Evolutionary conservation across 345 rosid genomes (phyloP), one percentile per base, ranked within the genome.

Genomic region (Ceriops decandra): DNA sequence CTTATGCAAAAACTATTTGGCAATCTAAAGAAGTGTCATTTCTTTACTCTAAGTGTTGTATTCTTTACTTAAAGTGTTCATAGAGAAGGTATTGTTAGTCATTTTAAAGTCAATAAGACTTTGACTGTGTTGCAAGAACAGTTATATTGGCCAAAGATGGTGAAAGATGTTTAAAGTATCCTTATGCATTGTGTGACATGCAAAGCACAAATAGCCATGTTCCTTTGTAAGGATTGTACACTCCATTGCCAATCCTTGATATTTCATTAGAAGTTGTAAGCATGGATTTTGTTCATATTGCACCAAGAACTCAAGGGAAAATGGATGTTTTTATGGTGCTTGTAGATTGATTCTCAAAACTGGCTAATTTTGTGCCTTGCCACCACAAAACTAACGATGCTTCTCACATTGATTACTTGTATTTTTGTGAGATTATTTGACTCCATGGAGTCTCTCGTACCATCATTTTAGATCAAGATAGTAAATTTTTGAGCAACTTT

Each of bases 291-390:
- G 54, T 64, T 20, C 0, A 42, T 26, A 5, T 56, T n/a, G 21
- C 38, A 21, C 54, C 54, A 0, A 64, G 53, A 22, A 64, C 67
- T 19, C 2, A 22, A 30, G 1, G 52, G 21, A 13, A 26, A 8
- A 38, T 0, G 9, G 67, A 38, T 46, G 38, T 53, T 5, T 21
- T 64, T 5, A n/a, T 64, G 10, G 54, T 64, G 30, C 31, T 64
- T 5, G 54, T 64, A 5, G 67, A 46, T 49, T 3, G 56, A 17
- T 64, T 64, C 22, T 10, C 2, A 19, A 36, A 64, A 28, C 46
- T 64, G 67, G 67, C 67, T 20, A 28, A 64, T 16, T 64, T 64
- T 38, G 52, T 42, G 8, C 53, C 67, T 7, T 64, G 67, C 28
- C 30, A 38, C 19, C 30, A 38, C 19, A 64, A 64, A 54, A 21